Conservation (phyloP, 148 eudicot genomes). For the Agrostemma githago region DNA sequence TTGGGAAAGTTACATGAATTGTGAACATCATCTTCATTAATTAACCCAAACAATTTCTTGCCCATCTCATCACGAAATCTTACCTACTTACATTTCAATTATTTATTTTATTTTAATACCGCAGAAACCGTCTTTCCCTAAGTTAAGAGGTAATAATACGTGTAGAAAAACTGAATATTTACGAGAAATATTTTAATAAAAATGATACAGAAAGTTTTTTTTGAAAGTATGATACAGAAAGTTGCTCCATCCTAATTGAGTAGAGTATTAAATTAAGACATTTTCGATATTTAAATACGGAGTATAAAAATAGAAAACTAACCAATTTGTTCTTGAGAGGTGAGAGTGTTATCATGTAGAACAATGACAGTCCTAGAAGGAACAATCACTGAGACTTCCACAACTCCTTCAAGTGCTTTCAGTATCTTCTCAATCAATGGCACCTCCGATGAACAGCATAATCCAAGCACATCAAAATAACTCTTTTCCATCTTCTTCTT, state of each 20-base stretch:
- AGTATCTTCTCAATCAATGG: conserved; percentile 66
- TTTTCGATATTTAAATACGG: no score
- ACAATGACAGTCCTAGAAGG: conserved; percentile 79
- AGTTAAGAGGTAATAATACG: no score
- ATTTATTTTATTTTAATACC: no score
- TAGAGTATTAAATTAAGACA: no score
- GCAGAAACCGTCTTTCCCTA: no score
- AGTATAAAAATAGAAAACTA: neutral
- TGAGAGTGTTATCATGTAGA: conserved; percentile 50
- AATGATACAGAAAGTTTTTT: no score
- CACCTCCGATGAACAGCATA: conserved; percentile 78
- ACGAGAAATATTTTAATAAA: neutral
- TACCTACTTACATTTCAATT: neutral
- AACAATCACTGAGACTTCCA: conserved; percentile 56
- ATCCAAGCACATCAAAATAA: conserved; percentile 72
- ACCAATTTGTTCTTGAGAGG: conserved; percentile 69
- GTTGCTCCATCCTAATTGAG: no score
- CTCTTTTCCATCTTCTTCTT: conserved; percentile 42
- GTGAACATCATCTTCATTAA: neutral
- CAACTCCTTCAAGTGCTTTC: conserved; percentile 55
- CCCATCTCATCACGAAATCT: neutral
- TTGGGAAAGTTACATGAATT: neutral
- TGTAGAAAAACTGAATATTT: no score
- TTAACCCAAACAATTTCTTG: neutral
- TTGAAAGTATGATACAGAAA: no score